Percentiles rank a stretch among this genome's conserved stretches.
phyloP scores from a whole-genome alignment of 78 protist genomes.

The Isochrysis galbana region DNA sequence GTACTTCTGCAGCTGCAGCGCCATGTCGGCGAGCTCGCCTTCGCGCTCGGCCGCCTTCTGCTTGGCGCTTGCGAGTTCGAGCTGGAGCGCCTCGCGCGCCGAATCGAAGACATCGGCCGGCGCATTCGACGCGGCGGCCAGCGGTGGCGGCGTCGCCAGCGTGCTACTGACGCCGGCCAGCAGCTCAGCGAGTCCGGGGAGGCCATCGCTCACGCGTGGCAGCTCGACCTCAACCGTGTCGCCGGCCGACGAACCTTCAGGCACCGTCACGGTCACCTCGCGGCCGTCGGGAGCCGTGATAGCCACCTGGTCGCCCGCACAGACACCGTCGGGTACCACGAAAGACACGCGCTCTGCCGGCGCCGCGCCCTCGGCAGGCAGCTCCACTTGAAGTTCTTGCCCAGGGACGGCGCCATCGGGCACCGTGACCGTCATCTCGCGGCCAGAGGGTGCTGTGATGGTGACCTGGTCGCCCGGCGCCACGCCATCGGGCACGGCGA shows the following conservation, averaged over 20 bases:
- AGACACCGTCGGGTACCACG: too few species aligned
- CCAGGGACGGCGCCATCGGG: too few species aligned
- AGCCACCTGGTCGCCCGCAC: too few species aligned
- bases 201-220: not conserved
- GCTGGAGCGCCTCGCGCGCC: not conserved
- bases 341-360: too few species aligned
- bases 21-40: not conserved
- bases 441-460: not conserved
- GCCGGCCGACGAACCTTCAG: not conserved
- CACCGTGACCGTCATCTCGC: too few species aligned
- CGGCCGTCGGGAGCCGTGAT: too few species aligned
- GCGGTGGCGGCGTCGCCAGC: not conserved
- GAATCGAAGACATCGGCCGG: too few species aligned
- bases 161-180: too few species aligned
- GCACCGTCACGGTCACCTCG: conserved; percentile 27
- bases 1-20: too few species aligned
- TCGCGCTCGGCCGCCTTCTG: not conserved
- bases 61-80: not conserved
- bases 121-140: not conserved
- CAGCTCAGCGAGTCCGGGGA: too few species aligned
- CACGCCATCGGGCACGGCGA: conserved; percentile 8
- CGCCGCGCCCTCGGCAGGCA: too few species aligned
- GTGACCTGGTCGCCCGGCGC: not conserved
- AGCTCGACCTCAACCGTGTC: not conserved
- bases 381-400: too few species aligned